phyloP scores from a whole-genome alignment of 2,329 filamentous ascomycete genomes.

The Beauveria rudraprayagi region DNA sequence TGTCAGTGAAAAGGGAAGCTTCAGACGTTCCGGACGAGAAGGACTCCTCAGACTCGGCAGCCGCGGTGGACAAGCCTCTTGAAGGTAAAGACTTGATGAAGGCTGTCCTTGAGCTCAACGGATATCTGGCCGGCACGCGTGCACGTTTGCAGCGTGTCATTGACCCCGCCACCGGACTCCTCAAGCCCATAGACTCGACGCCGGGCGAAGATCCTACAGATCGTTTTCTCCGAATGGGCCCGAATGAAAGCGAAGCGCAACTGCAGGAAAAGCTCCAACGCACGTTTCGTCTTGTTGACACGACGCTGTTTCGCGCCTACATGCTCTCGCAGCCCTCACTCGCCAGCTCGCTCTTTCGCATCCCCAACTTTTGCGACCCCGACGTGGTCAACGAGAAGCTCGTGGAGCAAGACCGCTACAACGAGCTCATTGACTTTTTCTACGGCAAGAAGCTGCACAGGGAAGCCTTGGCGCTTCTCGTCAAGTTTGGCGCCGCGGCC shows the following conservation, averaged over 20 bases:
- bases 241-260: slow-evolving; percentile 45
- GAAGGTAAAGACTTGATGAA: slow-evolving; percentile 77
- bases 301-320: slow-evolving; percentile 85
- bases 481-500: slow-evolving; percentile 64
- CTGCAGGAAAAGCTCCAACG: slow-evolving; percentile 64
- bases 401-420: slow-evolving; percentile 80
- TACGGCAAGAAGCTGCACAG: slow-evolving; percentile 90
- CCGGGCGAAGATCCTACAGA: slow-evolving; percentile 45
- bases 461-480: slow-evolving; percentile 73
- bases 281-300: slow-evolving; percentile 82
- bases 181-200: slow-evolving; percentile 43
- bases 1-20: slow-evolving; percentile 43
- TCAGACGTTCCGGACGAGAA: slow-evolving; percentile 37
- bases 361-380: slow-evolving; percentile 95
- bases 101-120: slow-evolving; percentile 75
- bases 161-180: slow-evolving; percentile 52
- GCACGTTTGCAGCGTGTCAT: slow-evolving; percentile 54
- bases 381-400: slow-evolving; percentile 90
- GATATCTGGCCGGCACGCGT: slow-evolving; percentile 81
- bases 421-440: slow-evolving; percentile 93
- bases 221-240: slow-evolving; percentile 42
- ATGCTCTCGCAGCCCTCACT: slow-evolving; percentile 86
- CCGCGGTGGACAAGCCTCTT: slow-evolving; percentile 42
- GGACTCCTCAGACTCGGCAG: slow-evolving; percentile 43
- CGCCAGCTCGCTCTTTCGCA: slow-evolving; percentile 83